Evolutionary conservation across 192 early-diverging fungal species (phyloP), one percentile per base, ranked within the genome.

Genomic region (Phycomyces blakesleeanus): DNA sequence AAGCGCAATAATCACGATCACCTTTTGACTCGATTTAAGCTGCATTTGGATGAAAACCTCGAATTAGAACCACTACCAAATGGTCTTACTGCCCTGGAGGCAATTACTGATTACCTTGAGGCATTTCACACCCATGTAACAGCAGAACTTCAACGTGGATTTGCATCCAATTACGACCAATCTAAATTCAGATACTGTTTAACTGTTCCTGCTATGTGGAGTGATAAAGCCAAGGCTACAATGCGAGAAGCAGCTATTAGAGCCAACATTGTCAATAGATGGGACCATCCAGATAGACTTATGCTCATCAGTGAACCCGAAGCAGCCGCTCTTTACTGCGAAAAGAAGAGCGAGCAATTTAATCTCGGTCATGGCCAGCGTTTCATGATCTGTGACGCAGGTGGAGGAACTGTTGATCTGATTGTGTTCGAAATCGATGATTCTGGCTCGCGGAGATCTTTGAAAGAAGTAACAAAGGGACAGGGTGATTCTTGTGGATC

Each of bases 371-470:
- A 68, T 53, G 79, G 73, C 2, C 66, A 73, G 15, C 69, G 69
- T 3, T 80, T 80, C 47, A 68, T 80, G 71, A 74, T 80, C 40
- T 77, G 78, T 65, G 81, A 82, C 60, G 76, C 76, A 27, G 81
- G 81, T 52, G 81, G 81, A 25, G 81, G 81, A 38, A 83, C 81
- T 1, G 81, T 83, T 3, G 81, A 83, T 75, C 71, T 80, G 47
- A n/a, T 44, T 6, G n/a, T 63, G 2, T 64, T 63, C 24, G 29
- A 20, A 11, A 37, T 24, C 16, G 34, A 41, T 39, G 63, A 57
- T 5, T 11, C 62, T 10, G 40, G 47, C n/a, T 15, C 34, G 5
- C 61, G 67, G 25, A 61, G 53, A 27, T 59, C 51, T 11, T 60
- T 83, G 0, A 67, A 67, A 7, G 79, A 83, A 66, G 71, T 81